A percentile compares a stretch with the other conserved stretches of the same genome.
Evolutionary conservation across 257 asterid species (phyloP).

Genomic region (Ajuga chamaepitys): DNA sequence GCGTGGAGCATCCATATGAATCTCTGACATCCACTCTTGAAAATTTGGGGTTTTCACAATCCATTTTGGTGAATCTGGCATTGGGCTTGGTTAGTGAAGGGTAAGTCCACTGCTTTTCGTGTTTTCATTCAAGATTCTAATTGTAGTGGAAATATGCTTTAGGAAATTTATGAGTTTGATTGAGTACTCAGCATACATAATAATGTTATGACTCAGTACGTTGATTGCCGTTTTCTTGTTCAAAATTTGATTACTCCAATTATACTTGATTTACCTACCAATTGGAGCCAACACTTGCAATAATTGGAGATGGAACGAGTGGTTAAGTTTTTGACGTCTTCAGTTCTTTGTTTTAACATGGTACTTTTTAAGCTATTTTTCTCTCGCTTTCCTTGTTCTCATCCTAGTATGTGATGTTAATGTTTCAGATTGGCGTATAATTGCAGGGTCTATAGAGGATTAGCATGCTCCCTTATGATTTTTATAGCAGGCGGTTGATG

Average conservation of each 20-base stretch:
- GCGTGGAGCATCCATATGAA: constrained; percentile 92
- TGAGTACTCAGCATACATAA: constrained; percentile 1
- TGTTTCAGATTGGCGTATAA: constrained; percentile 90
- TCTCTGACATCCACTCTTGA: constrained; percentile 79
- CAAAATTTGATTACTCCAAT: constrained; percentile 1
- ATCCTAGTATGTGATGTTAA: constrained; percentile 69
- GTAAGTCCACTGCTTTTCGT: constrained; percentile 44
- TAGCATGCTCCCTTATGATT: constrained; percentile 95
- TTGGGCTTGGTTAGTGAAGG: constrained; percentile 86
- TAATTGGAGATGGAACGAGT: constrained; percentile 14
- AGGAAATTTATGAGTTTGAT: constrained; percentile 1
- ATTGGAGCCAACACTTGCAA: constrained; percentile 6
- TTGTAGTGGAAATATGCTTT: constrained; percentile 1
- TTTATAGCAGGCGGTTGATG: constrained; percentile 99
- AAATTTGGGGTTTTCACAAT: constrained; percentile 73
- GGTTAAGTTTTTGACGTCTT: constrained; percentile 3
- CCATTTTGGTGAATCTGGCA: constrained; percentile 77
- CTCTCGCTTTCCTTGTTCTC: constrained; percentile 33
- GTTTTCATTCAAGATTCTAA: constrained; percentile 2
- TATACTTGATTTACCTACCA: constrained; percentile 12
- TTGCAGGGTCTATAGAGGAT: constrained; percentile 99
- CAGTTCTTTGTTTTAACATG: constrained; percentile 10
- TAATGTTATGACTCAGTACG: neutral
- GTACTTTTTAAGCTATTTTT: constrained; percentile 25
- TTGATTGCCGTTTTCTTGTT: neutral